Evolutionary conservation across 495 filamentous ascomycete species (phyloP), one percentile per base, ranked within the genome.

Genomic region (Cladorrhinum samala): DNA sequence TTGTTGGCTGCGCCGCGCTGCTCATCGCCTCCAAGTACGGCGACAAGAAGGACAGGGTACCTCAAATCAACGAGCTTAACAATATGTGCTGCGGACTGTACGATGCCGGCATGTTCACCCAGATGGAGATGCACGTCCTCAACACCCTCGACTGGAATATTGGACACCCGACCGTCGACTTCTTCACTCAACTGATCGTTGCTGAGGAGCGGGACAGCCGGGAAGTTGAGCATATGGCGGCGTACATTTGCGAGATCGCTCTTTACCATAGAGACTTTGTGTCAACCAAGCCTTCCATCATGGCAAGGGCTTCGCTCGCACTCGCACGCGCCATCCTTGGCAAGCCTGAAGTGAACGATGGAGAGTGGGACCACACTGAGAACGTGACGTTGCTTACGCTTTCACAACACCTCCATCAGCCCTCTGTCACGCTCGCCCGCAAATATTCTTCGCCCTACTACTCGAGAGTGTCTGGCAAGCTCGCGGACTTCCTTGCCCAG

Each of bases 121-220:
- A 99, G 71, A 97, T 99, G 94, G 93, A 99, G 69, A 96, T 95
- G 92, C 93, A 99, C 69, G 93, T 99, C 9, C 78, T 99, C 59
- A 91, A 95, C 71, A 97, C 93, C n/a, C 78, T 99, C 54, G 86
- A 88, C 55, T 99, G 94, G 94, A 82, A 85, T 59, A 85, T 99
- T 58, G 93, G 93, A 38, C 91, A 96, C 74, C 91, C 93, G 1
- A 96, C 93, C 25, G 87, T 96, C 49, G 91, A 97, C 67, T 85
- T 81, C 64, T 99, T 96, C 72, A 77, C 96, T 38, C 85, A 95
- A 58, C 66, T 95, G 53, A 81, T 83, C 21, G 70, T 87, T 30
- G 73, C 75, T 21, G 75, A 80, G 56, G 81, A 85, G 50, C 70
- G 87, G 56, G 86, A 89, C 53, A 89, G 95, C 70, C 76, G 82